Evolutionary conservation across 805 yeast species (phyloP).

Genomic region (Starmerella bombi): DNA sequence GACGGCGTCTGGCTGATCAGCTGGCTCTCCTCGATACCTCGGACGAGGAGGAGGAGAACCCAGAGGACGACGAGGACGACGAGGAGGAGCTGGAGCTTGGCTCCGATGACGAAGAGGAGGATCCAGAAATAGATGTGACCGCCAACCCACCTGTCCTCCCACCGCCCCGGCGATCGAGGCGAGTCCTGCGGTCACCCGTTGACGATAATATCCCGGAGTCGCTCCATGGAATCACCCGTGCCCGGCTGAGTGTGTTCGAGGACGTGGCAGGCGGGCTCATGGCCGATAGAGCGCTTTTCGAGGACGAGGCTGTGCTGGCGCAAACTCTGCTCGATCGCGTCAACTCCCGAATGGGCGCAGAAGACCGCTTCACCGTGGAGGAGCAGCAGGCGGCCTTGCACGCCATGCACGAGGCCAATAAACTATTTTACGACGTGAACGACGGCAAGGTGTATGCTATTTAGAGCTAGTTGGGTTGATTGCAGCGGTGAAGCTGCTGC

Average conservation of each 20-base stretch:
- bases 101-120: constrained; percentile 29
- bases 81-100: constrained; percentile 38
- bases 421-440: constrained; percentile 29
- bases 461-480: constrained; percentile 5
- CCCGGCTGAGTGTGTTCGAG: constrained; percentile 37
- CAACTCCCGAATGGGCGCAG: constrained; percentile 31
- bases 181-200: constrained; percentile 17
- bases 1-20: constrained; percentile 18
- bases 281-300: constrained; percentile 30
- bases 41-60: constrained; percentile 24
- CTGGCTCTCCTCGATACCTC: constrained; percentile 14
- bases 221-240: constrained; percentile 33
- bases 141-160: constrained; percentile 11
- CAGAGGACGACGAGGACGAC: constrained; percentile 25
- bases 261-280: constrained; percentile 37
- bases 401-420: constrained; percentile 27
- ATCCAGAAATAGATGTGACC: constrained; percentile 9
- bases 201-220: constrained; percentile 22
- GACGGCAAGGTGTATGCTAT: constrained; percentile 21
- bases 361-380: constrained; percentile 28
- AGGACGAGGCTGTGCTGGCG: constrained; percentile 34
- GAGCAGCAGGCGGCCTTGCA: constrained; percentile 31
- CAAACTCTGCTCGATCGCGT: constrained; percentile 31
- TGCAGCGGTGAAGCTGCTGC: no score
- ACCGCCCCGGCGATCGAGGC: constrained; percentile 9